Evolutionary conservation across 2,329 filamentous ascomycete genomes (phyloP).

Genomic region (Exserohilum rostratum): DNA sequence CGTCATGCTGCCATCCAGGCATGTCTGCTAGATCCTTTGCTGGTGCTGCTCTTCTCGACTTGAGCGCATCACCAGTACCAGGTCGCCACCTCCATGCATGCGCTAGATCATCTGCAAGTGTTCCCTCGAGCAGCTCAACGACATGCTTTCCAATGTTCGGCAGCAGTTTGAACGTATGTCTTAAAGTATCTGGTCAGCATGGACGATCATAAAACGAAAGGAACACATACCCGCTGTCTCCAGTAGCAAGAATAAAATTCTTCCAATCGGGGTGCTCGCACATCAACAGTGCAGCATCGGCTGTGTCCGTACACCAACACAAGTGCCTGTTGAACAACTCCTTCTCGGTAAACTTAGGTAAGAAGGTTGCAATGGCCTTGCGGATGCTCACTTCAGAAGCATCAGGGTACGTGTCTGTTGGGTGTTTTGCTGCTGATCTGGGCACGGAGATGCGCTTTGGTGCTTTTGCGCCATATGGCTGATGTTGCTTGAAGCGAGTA

Average conservation of each 20-base stretch:
- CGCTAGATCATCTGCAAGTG: conserved; percentile 48
- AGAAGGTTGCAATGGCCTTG: conserved; percentile 49
- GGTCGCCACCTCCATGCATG: conserved; percentile 56
- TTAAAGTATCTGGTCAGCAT: conserved; percentile 19
- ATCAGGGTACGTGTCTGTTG: conserved; percentile 53
- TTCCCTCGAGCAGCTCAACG: conserved; percentile 54
- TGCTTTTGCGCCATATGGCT: conserved; percentile 54
- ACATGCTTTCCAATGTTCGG: conserved; percentile 57
- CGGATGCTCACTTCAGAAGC: conserved; percentile 51
- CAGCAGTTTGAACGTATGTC: conserved; percentile 55
- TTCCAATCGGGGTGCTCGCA: conserved; percentile 58
- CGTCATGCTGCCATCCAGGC: conserved; percentile 51
- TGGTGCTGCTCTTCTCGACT: conserved; percentile 49
- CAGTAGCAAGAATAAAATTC: conserved; percentile 56
- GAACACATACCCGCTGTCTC: conserved; percentile 53
- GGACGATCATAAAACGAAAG: conserved; percentile 1
- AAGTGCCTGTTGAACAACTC: conserved; percentile 53
- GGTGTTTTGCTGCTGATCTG: conserved; percentile 52
- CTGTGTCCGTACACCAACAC: conserved; percentile 67
- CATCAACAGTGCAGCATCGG: conserved; percentile 67
- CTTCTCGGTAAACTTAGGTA: conserved; percentile 51
- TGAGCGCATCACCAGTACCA: conserved; percentile 52
- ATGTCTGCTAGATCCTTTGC: conserved; percentile 56
- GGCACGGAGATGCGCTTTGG: conserved; percentile 62
- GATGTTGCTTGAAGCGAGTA: conserved; percentile 38